A percentile compares a stretch with the other conserved stretches of the same genome.
Conservation (phyloP, 2,329 filamentous ascomycete genomes). For the Arthroderma sp. region DNA sequence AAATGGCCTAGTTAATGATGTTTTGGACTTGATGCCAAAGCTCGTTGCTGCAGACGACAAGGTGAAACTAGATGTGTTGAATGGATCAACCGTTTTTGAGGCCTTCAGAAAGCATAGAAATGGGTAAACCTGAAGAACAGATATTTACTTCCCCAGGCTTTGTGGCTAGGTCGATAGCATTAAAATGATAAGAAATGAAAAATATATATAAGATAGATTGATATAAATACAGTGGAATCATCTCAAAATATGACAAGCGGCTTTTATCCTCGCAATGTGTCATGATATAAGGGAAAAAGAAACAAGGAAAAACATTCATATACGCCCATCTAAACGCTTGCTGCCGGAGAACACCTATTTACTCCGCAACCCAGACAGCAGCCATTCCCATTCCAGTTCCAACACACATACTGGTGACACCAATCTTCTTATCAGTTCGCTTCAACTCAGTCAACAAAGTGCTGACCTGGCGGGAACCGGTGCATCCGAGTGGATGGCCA, state of each 20-base stretch:
- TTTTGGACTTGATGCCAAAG: slow-evolving; percentile 49
- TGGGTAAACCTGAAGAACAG: background rate
- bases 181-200: background rate
- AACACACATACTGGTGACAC: slow-evolving; percentile 90
- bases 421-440: slow-evolving; percentile 71
- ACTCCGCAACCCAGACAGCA: slow-evolving; percentile 90
- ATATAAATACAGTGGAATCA: slow-evolving; percentile 1
- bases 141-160: background rate
- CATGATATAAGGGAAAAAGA: background rate
- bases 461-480: slow-evolving; percentile 83
- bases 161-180: background rate
- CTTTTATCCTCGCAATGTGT: background rate
- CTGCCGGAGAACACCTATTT: slow-evolving; percentile 23
- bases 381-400: slow-evolving; percentile 98
- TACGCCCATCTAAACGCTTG: background rate
- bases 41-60: slow-evolving; percentile 44
- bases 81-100: slow-evolving; percentile 51
- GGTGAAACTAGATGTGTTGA: slow-evolving; percentile 53
- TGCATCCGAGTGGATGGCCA: slow-evolving; percentile 88
- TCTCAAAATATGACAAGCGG: background rate
- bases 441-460: slow-evolving; percentile 83
- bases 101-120: slow-evolving; percentile 50
- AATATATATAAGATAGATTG: background rate
- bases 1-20: slow-evolving; percentile 44
- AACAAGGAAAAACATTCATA: background rate